phyloP scores from a whole-genome alignment of 768 basidiomycete genomes.

The Russula ochroleuca region DNA sequence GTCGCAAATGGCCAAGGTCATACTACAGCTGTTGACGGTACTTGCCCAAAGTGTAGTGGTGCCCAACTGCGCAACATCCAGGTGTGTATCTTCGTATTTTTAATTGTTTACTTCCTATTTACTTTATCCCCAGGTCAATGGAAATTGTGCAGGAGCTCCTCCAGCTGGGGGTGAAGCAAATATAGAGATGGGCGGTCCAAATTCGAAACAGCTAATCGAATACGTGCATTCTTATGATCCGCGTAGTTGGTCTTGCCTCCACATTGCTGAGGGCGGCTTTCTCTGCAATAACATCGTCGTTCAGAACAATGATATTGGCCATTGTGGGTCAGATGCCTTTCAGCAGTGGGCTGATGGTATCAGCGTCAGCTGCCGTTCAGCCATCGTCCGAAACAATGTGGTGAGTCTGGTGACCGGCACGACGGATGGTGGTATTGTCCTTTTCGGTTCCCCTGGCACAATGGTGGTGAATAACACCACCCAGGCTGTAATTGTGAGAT shows the following conservation, averaged over 20 bases:
- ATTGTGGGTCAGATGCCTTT: constrained; percentile 60
- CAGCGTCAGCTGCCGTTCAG: constrained; percentile 63
- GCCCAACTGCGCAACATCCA: constrained; percentile 71
- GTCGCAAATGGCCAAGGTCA: constrained; percentile 59
- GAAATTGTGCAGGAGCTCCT: constrained; percentile 53
- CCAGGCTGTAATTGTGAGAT: constrained; percentile 58
- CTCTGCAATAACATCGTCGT: constrained; percentile 60
- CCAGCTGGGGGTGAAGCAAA: constrained; percentile 64
- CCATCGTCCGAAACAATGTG: constrained; percentile 61
- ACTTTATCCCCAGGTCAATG: constrained; percentile 60
- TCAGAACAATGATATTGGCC: constrained; percentile 81
- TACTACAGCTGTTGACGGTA: constrained; percentile 67
- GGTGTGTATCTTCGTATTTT: constrained; percentile 36
- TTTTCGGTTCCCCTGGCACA: constrained; percentile 73
- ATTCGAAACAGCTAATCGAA: constrained; percentile 68
- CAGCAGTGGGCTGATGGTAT: constrained; percentile 82
- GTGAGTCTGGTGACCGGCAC: constrained; percentile 67
- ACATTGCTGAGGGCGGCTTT: constrained; percentile 64
- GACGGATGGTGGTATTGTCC: constrained; percentile 75
- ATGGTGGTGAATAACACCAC: constrained; percentile 74
- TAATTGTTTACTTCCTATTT: not conserved
- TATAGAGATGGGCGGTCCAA: constrained; percentile 83
- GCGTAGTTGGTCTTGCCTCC: constrained; percentile 79
- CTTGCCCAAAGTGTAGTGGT: constrained; percentile 54
- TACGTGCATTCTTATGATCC: constrained; percentile 73